Evolutionary conservation across 2,329 filamentous ascomycete genomes (phyloP).

Genomic region (Plenodomus biglobosus): DNA sequence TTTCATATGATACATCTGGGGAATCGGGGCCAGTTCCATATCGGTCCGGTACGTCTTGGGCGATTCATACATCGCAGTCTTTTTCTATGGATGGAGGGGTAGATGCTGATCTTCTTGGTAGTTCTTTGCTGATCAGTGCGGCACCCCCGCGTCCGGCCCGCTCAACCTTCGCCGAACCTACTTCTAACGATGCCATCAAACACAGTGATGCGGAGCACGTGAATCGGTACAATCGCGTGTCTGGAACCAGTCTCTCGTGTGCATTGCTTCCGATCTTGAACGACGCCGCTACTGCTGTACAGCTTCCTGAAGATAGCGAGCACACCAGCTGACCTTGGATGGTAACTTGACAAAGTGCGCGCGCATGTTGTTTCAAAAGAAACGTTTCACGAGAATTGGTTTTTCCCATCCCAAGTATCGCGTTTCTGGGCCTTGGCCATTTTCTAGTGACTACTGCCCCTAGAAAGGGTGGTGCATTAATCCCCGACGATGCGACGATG

Average conservation of each 20-base stretch:
- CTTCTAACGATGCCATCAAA: too few species aligned
- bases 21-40: neutral
- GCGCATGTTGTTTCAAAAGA: too few species aligned
- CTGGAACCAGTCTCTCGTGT: neutral
- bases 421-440: too few species aligned
- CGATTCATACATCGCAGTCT: neutral
- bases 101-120: neutral
- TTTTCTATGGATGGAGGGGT: neutral
- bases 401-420: too few species aligned
- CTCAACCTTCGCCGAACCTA: neutral
- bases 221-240: neutral
- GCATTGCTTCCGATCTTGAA: neutral
- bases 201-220: neutral
- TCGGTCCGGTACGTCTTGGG: neutral
- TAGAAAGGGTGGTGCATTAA: too few species aligned
- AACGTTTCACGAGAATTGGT: too few species aligned
- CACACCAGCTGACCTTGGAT: too few species aligned
- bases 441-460: too few species aligned
- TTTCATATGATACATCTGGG: neutral
- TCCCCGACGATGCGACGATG: too few species aligned
- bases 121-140: neutral
- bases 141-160: neutral
- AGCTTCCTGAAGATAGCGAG: neutral
- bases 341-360: too few species aligned
- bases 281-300: neutral